Conservation (phyloP, 306 rosid genomes). For the Pachyrhizus erosus region DNA sequence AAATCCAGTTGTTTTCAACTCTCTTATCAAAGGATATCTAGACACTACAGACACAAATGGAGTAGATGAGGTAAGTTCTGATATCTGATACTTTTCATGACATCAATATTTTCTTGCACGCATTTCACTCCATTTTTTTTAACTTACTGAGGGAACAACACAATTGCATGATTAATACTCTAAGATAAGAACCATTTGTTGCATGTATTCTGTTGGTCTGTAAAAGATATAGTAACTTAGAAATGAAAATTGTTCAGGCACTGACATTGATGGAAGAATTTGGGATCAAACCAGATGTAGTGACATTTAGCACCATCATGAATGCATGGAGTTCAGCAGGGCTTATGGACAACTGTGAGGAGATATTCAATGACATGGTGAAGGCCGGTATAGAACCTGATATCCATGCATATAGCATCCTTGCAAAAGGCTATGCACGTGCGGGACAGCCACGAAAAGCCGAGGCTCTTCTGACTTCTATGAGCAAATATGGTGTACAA, state of each 20-base stretch:
- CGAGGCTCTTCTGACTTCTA: conserved; percentile 68
- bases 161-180: not conserved
- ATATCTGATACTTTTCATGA: not conserved
- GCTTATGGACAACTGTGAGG: conserved; percentile 81
- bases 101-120: conserved; percentile 13
- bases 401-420: conserved; percentile 83
- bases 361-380: conserved; percentile 86
- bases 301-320: conserved; percentile 97
- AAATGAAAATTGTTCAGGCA: conserved; percentile 64
- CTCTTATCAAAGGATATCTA: conserved; percentile 90
- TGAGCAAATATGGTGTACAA: conserved; percentile 67
- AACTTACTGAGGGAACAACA: not conserved
- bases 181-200: conserved; percentile 2
- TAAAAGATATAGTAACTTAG: conserved; percentile 36
- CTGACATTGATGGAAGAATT: conserved; percentile 90
- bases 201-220: conserved; percentile 18
- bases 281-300: conserved; percentile 88
- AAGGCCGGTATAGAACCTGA: conserved; percentile 84
- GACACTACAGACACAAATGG: conserved; percentile 75
- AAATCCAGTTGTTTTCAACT: conserved; percentile 82
- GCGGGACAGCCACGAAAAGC: conserved; percentile 80
- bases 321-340: conserved; percentile 93
- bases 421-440: conserved; percentile 93
- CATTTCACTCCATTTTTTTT: not conserved
- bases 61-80: conserved; percentile 71